Percentiles rank a stretch among this genome's conserved stretches.
phyloP scores from a whole-genome alignment of 148 eudicot genomes.

The Rhododendron williamsianum region DNA sequence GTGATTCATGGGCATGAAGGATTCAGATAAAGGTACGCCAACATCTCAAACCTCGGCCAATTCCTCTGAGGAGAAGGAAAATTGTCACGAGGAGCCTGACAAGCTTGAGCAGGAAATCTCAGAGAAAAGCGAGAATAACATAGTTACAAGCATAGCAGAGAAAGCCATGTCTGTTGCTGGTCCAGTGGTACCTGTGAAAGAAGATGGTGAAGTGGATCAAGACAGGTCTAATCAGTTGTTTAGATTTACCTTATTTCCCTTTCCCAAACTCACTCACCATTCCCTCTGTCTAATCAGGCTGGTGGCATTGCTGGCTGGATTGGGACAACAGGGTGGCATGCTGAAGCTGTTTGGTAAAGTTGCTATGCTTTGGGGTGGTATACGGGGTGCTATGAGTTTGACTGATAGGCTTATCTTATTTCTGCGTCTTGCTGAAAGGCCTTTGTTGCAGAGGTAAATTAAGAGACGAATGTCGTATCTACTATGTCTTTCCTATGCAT shows the following conservation, averaged over 20 bases:
- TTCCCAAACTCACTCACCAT: neutral
- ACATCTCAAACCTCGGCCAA: conserved; percentile 26
- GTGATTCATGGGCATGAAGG: conserved; percentile 31
- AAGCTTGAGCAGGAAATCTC: conserved; percentile 30
- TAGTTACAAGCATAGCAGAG: conserved; percentile 82
- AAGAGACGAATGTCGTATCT: conserved; percentile 1
- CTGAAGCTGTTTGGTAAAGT: conserved; percentile 68
- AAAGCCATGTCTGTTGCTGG: conserved; percentile 97
- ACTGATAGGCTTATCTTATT: conserved; percentile 65
- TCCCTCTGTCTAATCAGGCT: conserved; percentile 45
- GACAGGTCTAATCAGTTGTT: conserved; percentile 48
- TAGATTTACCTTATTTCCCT: neutral
- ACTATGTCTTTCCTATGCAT: neutral
- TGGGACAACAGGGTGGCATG: conserved; percentile 84
- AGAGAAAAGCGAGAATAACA: conserved; percentile 36
- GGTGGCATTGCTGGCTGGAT: conserved; percentile 70
- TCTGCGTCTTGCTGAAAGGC: conserved; percentile 73
- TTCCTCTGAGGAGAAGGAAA: conserved; percentile 21
- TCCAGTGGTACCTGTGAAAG: conserved; percentile 87
- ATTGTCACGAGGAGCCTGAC: conserved; percentile 25
- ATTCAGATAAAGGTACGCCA: conserved; percentile 21
- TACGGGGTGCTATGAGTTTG: conserved; percentile 98
- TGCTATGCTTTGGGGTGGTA: conserved; percentile 97
- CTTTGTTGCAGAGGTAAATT: conserved; percentile 73
- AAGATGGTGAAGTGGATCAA: conserved; percentile 86